Base-by-base conservation (phyloP, 2,329 filamentous ascomycete species). In the Penicillium sp. region DNA sequence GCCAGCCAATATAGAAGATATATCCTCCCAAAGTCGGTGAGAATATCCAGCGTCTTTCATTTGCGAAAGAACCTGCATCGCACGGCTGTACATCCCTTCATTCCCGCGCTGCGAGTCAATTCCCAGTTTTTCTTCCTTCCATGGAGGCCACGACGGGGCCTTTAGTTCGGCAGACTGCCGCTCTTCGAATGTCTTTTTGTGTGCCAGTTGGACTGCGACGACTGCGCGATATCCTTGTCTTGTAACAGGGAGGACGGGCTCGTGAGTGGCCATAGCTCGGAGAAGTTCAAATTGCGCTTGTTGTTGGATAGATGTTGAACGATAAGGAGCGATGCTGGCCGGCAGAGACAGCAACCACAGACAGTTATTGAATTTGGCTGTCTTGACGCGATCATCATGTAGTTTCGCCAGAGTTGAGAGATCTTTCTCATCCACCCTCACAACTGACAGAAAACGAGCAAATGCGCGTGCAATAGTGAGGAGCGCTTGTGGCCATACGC, bases 91-190 rank as follows among this genome's bases (percentile, higher is more conserved):
- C 52, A 80, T 80, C 50, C 80, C 76, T 34, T 81, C 77, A 38
- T 76, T 75, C 10, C 75, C 77, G 46, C 81, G 77, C 12, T 75
- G 71, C n/a, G 75, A 74, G 59, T 86, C 82, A 60, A 84, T 79
- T 1, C 80, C 81, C 13, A 80, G 76, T 45, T 74, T 79, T 39
- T 81, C 77, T 60, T 81, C 77, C 63, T 83, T 84, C 81, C 81
- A 86, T 0, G 82, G 82, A 12, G 82, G 82, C 82, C 82, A 86
- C 7, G 79, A 81, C 8, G 75, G 68, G 2, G 80, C 75, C 68
- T 85, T 83, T 16, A 83, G 68, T 37, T 73, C 68, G 2, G 81
- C 81, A 75, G 80, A 84, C 50, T 80, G 72, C 25, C 70, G 75
- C 59, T 86, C 82, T 25, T 70, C 66, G 0, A 57, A 31, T 1